Evolutionary conservation across 2,329 filamentous ascomycete species (phyloP), one percentile per base, ranked within the genome.

Genomic region (Aspergillus quadricinctus): DNA sequence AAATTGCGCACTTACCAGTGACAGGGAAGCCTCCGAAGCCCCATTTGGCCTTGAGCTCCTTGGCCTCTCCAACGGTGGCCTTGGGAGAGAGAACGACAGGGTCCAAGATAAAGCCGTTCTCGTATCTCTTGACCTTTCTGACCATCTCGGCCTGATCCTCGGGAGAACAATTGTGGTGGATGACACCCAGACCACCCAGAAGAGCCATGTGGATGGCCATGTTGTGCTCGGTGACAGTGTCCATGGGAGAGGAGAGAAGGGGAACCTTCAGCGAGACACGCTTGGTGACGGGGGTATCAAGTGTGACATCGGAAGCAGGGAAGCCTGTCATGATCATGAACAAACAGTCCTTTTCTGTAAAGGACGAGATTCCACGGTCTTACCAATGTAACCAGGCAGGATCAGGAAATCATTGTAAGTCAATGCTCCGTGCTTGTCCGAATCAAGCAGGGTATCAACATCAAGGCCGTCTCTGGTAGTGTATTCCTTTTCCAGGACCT

Each of bases 351-450:
- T 55, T 55, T 46, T 35, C 48, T 25, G 57, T 28, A 29, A 43
- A 46, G 23, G 29, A 48, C 14, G 27, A 48, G 37, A 27, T 28
- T 10, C 55, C 59, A 59, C 55, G 49, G 61, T 25, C 75, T 67
- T 80, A 85, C 83, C 94, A 79, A 99, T 97, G 80, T 97, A 96
- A 73, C 95, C 95, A 57, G 94, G 94, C 60, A 99, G 84, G 69
- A 99, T 80, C 61, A 99, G 86, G 81, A 99, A 99, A 78, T 99
- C 94, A 78, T 99, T 99, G 84, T 97, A 99, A 57, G 93, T 97
- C 71, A 99, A 83, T 69, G 94, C 94, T 61, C 94, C 94, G 71
- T 92, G 90, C 77, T 88, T 88, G 80, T 89, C 88, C 64, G 93
- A 92, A 80, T 99, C 89, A 75, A 97, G 86, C 67, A 99, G 83